Evolutionary conservation across 345 rosid species (phyloP).

Genomic region (Euphorbia tirucalli): DNA sequence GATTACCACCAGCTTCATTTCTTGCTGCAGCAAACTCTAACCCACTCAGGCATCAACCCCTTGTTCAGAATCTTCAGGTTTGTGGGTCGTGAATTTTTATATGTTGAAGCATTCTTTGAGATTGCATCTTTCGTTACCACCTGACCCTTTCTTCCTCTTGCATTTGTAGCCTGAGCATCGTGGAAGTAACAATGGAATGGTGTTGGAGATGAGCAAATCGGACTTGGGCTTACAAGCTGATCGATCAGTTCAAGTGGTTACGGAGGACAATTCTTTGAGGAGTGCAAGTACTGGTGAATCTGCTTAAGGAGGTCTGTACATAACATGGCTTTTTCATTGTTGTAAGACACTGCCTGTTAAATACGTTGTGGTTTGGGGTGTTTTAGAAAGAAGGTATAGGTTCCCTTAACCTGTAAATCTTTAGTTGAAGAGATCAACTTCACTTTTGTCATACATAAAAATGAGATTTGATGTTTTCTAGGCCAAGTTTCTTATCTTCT

Average conservation of each 20-base stretch:
- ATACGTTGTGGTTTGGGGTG: not conserved
- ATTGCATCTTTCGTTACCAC: not conserved
- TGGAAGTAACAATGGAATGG: slow-evolving; percentile 17
- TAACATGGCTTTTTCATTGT: not conserved
- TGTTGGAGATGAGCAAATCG: no score
- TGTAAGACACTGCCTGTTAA: not conserved
- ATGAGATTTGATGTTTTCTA: not conserved
- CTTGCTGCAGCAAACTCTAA: no score
- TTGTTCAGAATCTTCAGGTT: slow-evolving; percentile 30
- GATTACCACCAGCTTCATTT: not conserved
- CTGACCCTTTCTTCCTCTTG: not conserved
- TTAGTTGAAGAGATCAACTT: not conserved
- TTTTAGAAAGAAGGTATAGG: not conserved
- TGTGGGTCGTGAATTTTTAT: not conserved
- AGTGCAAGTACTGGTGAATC: slow-evolving; percentile 5
- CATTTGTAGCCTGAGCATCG: slow-evolving; percentile 24
- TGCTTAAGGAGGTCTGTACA: no score
- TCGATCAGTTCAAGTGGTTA: slow-evolving; percentile 21
- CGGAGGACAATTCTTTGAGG: slow-evolving; percentile 24
- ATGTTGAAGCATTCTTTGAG: no score
- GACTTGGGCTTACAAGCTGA: no score
- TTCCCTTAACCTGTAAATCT: not conserved
- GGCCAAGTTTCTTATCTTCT: no score
- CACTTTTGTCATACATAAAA: not conserved
- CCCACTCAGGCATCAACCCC: no score